Percentiles rank a stretch among this genome's conserved stretches.
Conservation (phyloP, 1,284 basidiomycete species). For the Meira miltonrushii region DNA sequence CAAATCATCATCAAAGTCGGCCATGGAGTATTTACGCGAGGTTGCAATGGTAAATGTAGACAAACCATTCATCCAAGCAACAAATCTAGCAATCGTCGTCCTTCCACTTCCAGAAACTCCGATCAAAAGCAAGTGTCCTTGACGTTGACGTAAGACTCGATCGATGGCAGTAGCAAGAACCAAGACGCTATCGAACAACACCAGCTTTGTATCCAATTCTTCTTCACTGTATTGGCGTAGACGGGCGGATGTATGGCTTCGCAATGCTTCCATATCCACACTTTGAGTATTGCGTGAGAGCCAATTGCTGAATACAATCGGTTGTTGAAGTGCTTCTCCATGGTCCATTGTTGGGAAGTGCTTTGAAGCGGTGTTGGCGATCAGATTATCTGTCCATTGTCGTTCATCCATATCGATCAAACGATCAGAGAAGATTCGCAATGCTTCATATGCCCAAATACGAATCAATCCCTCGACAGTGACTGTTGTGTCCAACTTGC, state of each 20-base stretch:
- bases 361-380: conserved; percentile 75
- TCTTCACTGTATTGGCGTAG: conserved; percentile 62
- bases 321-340: conserved; percentile 68
- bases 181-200: conserved; percentile 95
- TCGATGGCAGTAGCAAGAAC: conserved; percentile 97
- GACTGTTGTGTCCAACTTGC: conserved; percentile 62
- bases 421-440: conserved; percentile 96
- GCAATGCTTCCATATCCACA: conserved; percentile 83
- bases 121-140: conserved; percentile 91
- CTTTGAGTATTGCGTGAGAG: conserved; percentile 95
- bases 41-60: conserved; percentile 99
- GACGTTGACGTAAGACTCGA: conserved; percentile 96
- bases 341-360: conserved; percentile 89
- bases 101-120: conserved; percentile 97
- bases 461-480: conserved; percentile 90
- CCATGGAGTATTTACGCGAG: conserved; percentile 95
- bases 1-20: conserved; percentile 96
- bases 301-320: conserved; percentile 98
- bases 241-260: conserved; percentile 94
- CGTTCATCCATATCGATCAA: conserved; percentile 61
- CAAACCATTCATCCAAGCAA: conserved; percentile 98
- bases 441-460: conserved; percentile 95
- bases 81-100: conserved; percentile 96
- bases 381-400: conserved; percentile 84
- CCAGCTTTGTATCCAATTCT: conserved; percentile 94